These are phyloP conservation scores for Phallus indusiatus DNA, from an alignment of 768 basidiomycete genomes.

Conservation along the genomic window DNA sequence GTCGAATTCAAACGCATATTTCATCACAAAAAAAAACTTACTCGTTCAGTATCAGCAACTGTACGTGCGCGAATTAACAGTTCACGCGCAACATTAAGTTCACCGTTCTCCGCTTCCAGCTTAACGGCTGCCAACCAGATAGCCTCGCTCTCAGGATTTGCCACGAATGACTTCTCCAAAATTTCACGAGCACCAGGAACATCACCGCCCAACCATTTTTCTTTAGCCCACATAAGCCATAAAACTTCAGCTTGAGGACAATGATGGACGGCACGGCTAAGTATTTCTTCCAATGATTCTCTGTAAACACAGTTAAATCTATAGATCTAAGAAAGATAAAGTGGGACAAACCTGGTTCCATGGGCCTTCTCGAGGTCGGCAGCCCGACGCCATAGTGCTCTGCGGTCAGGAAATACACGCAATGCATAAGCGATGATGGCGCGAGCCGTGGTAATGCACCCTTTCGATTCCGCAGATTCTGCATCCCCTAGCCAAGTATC, in stretches of 20 bases:
- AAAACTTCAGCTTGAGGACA: constrained; percentile 94
- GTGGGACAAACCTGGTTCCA: constrained; percentile 55
- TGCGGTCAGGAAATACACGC: constrained; percentile 81
- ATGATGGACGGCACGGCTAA: constrained; percentile 74
- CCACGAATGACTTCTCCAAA: constrained; percentile 81
- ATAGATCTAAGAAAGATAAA: background rate
- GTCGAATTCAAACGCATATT: background rate
- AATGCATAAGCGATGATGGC: constrained; percentile 88
- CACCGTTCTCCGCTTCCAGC: constrained; percentile 91
- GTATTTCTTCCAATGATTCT: constrained; percentile 73
- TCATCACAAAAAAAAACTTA: constrained; percentile 25
- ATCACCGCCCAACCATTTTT: constrained; percentile 87
- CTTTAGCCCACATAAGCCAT: constrained; percentile 98
- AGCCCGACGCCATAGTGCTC: constrained; percentile 80
- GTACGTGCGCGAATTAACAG: constrained; percentile 81
- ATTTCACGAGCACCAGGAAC: constrained; percentile 86
- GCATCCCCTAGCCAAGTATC: constrained; percentile 91
- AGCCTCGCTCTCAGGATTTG: constrained; percentile 93
- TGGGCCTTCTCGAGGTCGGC: constrained; percentile 91
- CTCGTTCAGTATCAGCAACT: constrained; percentile 87
- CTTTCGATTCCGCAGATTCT: constrained; percentile 65
- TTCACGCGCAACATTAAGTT: constrained; percentile 77
- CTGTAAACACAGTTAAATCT: constrained; percentile 24
- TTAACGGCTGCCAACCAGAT: constrained; percentile 99
- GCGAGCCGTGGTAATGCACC: constrained; percentile 72